Base-by-base conservation (phyloP, 2,329 filamentous ascomycete genomes). In the Hymenoscyphus fructigenus region DNA sequence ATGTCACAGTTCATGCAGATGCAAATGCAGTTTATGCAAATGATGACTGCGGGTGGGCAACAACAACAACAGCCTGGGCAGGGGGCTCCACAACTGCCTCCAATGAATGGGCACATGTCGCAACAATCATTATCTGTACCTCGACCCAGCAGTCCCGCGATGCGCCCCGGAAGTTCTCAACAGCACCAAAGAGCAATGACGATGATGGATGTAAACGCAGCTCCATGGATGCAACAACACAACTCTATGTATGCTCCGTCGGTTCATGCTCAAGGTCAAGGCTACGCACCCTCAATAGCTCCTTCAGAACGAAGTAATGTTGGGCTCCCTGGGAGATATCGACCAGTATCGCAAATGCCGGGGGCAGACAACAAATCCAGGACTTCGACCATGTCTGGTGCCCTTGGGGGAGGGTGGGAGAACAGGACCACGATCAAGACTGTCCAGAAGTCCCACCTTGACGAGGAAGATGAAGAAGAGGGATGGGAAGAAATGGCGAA, bases 251-350 rank as follows among this genome's bases (percentile, higher is more conserved):
- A 82, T 70, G 77, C 83, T 17, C 83, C 83, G 3, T 85, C 84
- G 14, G 81, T 85, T 15, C 66, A 68, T 44, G 63, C 71, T 77
- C 62, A 81, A 79, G 77, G 85, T 10, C 80, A 57, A 60, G 88
- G 86, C 9, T 98, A 98, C 78, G 85, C 93, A 0, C 88, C 93
- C 0, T 98, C 94, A 0, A 96, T 99, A 70, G 94, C 95, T 2
- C 95, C 95, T 0, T 97, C 92, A 5, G 95, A 98, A 79, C 90
- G 95, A 67, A 98, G 93, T 82, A 98, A 96, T 76, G 82, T 97
- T 67, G 95, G 95, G 17, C 84, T 96, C 61, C 93, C 95, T 9
- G 89, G 92, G 36, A 88, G 95, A 56, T 99, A 99, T 79, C 87
- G 95, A 57, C 93, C 95, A 1, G 94, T 98, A 0, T 93, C 91